Percentiles rank a stretch among this genome's conserved stretches.
phyloP scores from a whole-genome alignment of 2,329 filamentous ascomycete species.

The Botrytis hyacinthi region DNA sequence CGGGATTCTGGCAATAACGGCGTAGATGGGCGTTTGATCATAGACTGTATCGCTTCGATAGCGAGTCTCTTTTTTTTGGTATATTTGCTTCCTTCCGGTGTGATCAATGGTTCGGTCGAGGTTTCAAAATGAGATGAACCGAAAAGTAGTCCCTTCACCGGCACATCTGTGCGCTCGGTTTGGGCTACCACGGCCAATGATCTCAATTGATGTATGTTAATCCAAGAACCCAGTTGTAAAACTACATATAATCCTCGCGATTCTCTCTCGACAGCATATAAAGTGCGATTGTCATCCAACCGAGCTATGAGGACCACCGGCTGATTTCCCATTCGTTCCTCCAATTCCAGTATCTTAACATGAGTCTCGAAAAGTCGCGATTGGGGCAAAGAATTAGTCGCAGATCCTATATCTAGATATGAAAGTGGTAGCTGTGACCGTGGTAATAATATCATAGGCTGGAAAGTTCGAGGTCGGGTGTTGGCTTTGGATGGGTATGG shows the following conservation, averaged over 20 bases:
- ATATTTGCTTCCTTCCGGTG: slow-evolving; percentile 32
- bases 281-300: slow-evolving; percentile 51
- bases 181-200: slow-evolving; percentile 50
- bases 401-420: slow-evolving; percentile 55
- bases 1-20: slow-evolving; percentile 27
- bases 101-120: slow-evolving; percentile 16
- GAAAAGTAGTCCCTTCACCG: slow-evolving; percentile 15
- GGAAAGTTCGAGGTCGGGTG: slow-evolving; percentile 53
- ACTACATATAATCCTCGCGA: slow-evolving; percentile 60
- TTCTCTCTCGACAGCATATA: slow-evolving; percentile 67
- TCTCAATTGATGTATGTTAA: slow-evolving; percentile 56
- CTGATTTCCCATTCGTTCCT: slow-evolving; percentile 55
- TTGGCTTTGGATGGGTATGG: slow-evolving; percentile 55
- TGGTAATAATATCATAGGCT: slow-evolving; percentile 61
- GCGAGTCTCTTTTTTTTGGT: slow-evolving; percentile 55
- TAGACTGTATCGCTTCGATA: slow-evolving; percentile 62
- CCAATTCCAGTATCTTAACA: slow-evolving; percentile 62
- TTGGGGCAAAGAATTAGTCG: slow-evolving; percentile 50
- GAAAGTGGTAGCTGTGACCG: slow-evolving; percentile 61
- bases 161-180: slow-evolving; percentile 37
- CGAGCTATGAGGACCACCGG: slow-evolving; percentile 61
- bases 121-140: not conserved
- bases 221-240: slow-evolving; percentile 67
- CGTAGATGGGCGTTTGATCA: slow-evolving; percentile 50
- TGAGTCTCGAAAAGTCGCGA: slow-evolving; percentile 60